These are phyloP conservation scores for Periglandula ipomoeae DNA, from an alignment of 2,329 filamentous ascomycete genomes.

Conservation along the genomic window DNA sequence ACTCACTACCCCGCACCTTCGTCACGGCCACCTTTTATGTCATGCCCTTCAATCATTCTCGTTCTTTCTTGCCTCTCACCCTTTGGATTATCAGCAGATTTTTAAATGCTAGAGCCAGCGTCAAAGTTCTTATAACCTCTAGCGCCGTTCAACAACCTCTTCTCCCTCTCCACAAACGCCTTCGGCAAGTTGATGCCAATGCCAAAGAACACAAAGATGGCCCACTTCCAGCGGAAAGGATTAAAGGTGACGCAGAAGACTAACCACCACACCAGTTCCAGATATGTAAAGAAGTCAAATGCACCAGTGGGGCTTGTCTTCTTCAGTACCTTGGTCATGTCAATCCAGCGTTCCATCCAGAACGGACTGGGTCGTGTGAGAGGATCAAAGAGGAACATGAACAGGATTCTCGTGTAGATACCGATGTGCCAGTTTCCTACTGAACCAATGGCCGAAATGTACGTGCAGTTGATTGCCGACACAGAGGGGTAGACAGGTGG, in stretches of 20 bases:
- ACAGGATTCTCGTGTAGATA: constrained; percentile 75
- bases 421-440: constrained; percentile 86
- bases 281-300: constrained; percentile 85
- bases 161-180: constrained; percentile 57
- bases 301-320: constrained; percentile 59
- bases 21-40: too few species aligned
- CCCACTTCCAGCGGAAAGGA: constrained; percentile 89
- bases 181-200: constrained; percentile 58
- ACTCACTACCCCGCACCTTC: too few species aligned
- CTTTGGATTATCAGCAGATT: too few species aligned
- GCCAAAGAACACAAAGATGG: constrained; percentile 71
- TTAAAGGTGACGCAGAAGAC: constrained; percentile 69
- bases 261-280: constrained; percentile 81
- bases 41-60: too few species aligned
- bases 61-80: too few species aligned
- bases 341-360: constrained; percentile 82
- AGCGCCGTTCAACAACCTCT: constrained; percentile 43
- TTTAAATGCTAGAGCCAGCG: constrained; percentile 13
- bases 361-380: constrained; percentile 60
- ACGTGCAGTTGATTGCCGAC: constrained; percentile 76
- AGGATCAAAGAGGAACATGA: constrained; percentile 80
- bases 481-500: constrained; percentile 64
- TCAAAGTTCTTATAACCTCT: constrained; percentile 25
- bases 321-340: constrained; percentile 70
- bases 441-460: constrained; percentile 69